Evolutionary conservation across 2,329 filamentous ascomycete genomes (phyloP), one percentile per base, ranked within the genome.

Genomic region (Ophiostoma himal-ulmi): DNA sequence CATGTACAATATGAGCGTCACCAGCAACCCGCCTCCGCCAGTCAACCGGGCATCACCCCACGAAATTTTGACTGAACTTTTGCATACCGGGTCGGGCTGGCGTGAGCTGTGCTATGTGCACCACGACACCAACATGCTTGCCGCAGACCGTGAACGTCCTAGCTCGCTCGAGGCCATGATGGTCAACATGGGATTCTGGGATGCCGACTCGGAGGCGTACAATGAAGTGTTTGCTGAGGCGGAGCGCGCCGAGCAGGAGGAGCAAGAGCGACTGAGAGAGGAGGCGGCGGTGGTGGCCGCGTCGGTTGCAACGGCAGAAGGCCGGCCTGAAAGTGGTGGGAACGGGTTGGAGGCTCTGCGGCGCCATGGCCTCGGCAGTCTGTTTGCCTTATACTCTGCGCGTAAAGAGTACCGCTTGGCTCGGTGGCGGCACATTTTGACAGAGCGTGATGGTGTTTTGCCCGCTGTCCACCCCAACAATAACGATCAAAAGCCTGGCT

Each of bases 91-190:
- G 39, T 37, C 64, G 34, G 74, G 74, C 41, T 75, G 74, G 74
- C 72, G 72, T 17, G 74, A 75, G 72, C 72, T 75, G 30, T 74
- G 74, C 72, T 75, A 72, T 30, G 72, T 75, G 48, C 74, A 75
- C 72, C 68, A 72, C 54, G 72, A 75, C 67, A 70, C 72, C 2
- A 37, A 17, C 60, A 69, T 75, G 72, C 70, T 75, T 48, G 57
- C 72, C 6, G 73, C 70, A 1, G 70, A 71, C 64, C 69, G 65
- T 14, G 68, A 65, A 10, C 70, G 67, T 5, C 72, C 70, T 3
- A 71, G 73, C 70, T 73, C 73, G 3, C 68, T 75, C n/a, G 74
- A 75, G 54, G 74, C 74, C 52, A 73, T 75, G 74, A 75, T 75
- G 74, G 67, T 74, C 68, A 74, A 70, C 67, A 72, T 75, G 73